Percentiles rank a stretch among this genome's conserved stretches.
phyloP scores from a whole-genome alignment of 2,329 filamentous ascomycete species.

The Apiospora marii region DNA sequence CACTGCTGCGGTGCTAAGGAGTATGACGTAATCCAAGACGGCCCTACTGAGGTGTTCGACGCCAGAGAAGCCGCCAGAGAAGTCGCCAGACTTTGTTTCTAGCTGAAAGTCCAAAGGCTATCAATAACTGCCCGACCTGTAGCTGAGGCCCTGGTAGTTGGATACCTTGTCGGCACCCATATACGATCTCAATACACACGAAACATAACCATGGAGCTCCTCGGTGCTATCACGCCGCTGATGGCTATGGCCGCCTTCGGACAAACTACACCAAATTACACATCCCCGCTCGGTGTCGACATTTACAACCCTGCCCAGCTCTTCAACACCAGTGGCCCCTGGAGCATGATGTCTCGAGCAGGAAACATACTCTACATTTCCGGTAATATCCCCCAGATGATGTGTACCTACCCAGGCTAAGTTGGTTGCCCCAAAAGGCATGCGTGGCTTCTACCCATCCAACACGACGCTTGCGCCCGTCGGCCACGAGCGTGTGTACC shows the following conservation, averaged over 20 bases:
- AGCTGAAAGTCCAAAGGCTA: no score
- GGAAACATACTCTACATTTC: conserved; percentile 42
- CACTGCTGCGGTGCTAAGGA: background rate
- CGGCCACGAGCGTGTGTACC: conserved; percentile 40
- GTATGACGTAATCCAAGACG: background rate
- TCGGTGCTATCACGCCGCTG: background rate
- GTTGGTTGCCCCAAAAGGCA: conserved; percentile 32
- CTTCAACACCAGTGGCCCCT: conserved; percentile 39
- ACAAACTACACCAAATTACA: conserved; percentile 35
- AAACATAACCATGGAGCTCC: background rate
- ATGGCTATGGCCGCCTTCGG: background rate
- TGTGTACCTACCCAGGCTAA: no score
- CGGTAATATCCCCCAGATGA: conserved; percentile 26
- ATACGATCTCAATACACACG: background rate
- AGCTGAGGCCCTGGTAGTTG: background rate
- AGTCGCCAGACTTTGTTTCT: no score
- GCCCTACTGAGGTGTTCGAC: background rate
- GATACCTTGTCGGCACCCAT: background rate
- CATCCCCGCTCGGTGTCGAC: conserved; percentile 38
- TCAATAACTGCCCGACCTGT: no score
- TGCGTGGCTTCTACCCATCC: conserved; percentile 42
- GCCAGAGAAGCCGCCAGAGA: no score
- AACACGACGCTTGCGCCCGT: conserved; percentile 42
- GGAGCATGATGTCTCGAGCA: conserved; percentile 42
- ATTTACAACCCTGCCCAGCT: conserved; percentile 40